Conservation (phyloP, 768 basidiomycete genomes). For the Mycena amicta region DNA sequence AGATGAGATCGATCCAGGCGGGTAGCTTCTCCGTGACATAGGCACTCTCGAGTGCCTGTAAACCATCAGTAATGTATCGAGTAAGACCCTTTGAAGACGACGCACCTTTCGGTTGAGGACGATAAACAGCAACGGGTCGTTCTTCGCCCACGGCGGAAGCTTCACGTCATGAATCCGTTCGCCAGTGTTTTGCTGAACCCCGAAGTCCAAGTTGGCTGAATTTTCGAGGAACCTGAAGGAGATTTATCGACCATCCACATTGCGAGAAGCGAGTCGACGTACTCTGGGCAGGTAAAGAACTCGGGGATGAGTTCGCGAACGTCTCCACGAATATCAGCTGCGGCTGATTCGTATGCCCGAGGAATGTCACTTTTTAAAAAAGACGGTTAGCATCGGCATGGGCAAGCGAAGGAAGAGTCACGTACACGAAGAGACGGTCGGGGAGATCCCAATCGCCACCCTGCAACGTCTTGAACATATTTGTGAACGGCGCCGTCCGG, state of each 20-base stretch:
- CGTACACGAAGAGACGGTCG: constrained; percentile 79
- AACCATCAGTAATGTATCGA: not conserved
- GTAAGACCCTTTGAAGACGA: constrained; percentile 8
- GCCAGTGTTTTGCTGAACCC: constrained; percentile 68
- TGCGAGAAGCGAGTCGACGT: constrained; percentile 25
- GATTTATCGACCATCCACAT: not conserved
- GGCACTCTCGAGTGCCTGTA: constrained; percentile 87
- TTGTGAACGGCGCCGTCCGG: constrained; percentile 85
- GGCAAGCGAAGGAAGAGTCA: not conserved
- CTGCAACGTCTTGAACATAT: constrained; percentile 93
- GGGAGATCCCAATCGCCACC: constrained; percentile 96
- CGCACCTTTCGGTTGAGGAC: constrained; percentile 72
- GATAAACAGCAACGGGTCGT: constrained; percentile 83
- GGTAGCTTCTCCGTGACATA: constrained; percentile 83
- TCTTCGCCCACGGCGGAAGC: constrained; percentile 87
- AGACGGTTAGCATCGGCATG: not conserved
- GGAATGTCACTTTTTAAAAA: constrained; percentile 75
- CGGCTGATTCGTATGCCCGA: constrained; percentile 84
- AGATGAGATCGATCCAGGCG: constrained; percentile 93
- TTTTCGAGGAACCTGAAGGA: constrained; percentile 80
- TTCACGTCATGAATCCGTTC: constrained; percentile 87
- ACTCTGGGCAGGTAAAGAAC: constrained; percentile 86
- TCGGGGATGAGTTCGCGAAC: constrained; percentile 93
- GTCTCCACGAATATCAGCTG: constrained; percentile 84
- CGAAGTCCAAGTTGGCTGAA: constrained; percentile 76